Base-by-base conservation (phyloP, 441 rosid genomes). In the Francoa sonchifolia region DNA sequence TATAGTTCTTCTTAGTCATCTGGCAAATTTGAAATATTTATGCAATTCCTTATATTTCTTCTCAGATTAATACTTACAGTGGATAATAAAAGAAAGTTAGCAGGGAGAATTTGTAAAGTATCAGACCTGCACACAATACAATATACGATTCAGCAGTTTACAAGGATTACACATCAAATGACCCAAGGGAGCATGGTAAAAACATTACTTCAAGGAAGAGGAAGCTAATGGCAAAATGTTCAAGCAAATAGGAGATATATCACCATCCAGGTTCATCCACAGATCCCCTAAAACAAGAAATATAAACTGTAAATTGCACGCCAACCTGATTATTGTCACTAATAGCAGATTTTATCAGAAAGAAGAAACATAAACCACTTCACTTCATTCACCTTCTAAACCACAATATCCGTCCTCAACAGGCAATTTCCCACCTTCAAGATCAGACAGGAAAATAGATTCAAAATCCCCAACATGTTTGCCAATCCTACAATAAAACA, bases 181-280 rank as follows among this genome's bases (percentile, higher is more conserved):
- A n/a, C n/a, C n/a, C n/a, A n/a, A n/a, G n/a, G n/a, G 13, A 49
- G 51, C 41, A 22, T 39, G 11, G 42, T 34, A 29, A 53, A 46
- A 48, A 61, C 59, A 39, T 65, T 64, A 82, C 96, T 59, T 74
- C 29, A 42, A 36, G 52, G 76, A 73, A 47, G 85, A 71, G 59
- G 73, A 79, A 54, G 73, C 74, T 57, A 79, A 45, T 42, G 79
- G 74, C 58, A 82, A 66, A 64, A 86, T 77, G 68, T 68, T 77
- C 72, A 86, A 57, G 62, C 88, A 86, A 61, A 86, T 63, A 33
- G 94, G 94, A 61, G 96, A 82, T 57, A 77, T 72, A 56, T 63
- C 69, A 42, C 96, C 96, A 51, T 86, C 96, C 65, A 82, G 71
- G 61, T 86, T 86, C 90, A 86, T 82, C 94, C 94, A 86, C 12